Evolutionary conservation across 169 alveolate species (phyloP).

Genomic region (Eimeria falciformis): DNA sequence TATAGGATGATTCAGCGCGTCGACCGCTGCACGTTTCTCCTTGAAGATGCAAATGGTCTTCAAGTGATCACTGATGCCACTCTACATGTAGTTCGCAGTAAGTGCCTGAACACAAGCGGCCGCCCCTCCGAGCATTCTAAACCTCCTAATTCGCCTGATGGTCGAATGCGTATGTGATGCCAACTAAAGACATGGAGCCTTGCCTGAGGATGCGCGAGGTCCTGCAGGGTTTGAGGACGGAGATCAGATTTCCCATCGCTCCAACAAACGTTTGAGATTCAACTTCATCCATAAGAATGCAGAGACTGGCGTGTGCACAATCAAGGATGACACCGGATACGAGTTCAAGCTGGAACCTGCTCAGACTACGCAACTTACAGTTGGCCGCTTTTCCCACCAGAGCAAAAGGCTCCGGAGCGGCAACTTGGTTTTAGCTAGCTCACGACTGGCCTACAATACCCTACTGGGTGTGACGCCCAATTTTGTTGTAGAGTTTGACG

Average conservation of each 20-base stretch:
- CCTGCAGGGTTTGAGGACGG: slow-evolving; percentile 68
- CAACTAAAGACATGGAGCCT: too few relatives aligned
- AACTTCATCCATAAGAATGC: background rate
- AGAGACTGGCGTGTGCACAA: slow-evolving; percentile 49
- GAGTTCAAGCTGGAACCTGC: slow-evolving; percentile 10
- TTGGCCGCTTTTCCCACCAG: slow-evolving; percentile 35
- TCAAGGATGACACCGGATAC: slow-evolving; percentile 3
- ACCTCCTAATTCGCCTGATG: too few relatives aligned
- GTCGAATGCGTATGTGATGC: too few relatives aligned
- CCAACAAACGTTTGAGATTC: slow-evolving; percentile 4
- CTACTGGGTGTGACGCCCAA: slow-evolving; percentile 17
- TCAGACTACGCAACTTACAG: slow-evolving; percentile 17
- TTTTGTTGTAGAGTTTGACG: slow-evolving; percentile 31
- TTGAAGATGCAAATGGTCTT: slow-evolving; percentile 55
- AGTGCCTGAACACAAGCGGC: background rate
- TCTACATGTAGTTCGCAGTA: slow-evolving; percentile 62
- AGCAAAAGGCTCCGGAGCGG: slow-evolving; percentile 36
- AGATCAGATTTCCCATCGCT: slow-evolving; percentile 55
- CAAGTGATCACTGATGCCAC: slow-evolving; percentile 59
- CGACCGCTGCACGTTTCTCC: slow-evolving; percentile 55
- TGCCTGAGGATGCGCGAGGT: background rate
- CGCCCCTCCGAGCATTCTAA: background rate
- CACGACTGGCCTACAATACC: slow-evolving; percentile 43
- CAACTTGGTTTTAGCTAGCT: background rate
- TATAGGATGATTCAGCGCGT: slow-evolving; percentile 57